Conservation (phyloP, 1,284 basidiomycete species). For the Ceratobasidium sp. region DNA sequence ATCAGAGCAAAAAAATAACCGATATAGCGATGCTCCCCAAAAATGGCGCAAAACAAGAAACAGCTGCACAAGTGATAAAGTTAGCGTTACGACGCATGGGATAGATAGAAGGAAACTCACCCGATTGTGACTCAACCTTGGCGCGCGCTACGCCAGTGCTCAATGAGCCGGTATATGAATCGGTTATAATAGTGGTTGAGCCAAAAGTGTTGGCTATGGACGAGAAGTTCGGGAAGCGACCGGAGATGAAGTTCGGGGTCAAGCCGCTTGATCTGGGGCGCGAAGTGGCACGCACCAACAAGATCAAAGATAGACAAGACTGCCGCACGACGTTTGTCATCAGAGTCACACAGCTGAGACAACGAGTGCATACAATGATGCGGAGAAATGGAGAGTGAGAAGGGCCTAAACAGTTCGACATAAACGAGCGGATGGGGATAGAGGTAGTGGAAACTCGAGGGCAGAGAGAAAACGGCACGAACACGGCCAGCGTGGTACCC, state of each 20-base stretch:
- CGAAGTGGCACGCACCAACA: conserved; percentile 8
- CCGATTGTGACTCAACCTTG: no score
- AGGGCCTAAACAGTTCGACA: neutral
- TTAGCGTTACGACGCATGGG: no score
- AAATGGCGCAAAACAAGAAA: no score
- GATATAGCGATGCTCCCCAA: no score
- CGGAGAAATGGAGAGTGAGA: neutral
- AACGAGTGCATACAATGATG: neutral
- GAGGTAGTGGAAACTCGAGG: neutral
- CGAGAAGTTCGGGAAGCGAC: no score
- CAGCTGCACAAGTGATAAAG: no score
- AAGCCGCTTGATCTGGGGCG: conserved; percentile 6
- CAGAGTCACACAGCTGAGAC: neutral
- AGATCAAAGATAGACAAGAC: neutral
- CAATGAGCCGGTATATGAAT: no score
- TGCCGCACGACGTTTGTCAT: neutral
- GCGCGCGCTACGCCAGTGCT: no score
- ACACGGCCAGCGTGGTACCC: conserved; percentile 27
- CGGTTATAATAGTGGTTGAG: no score
- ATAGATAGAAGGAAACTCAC: no score
- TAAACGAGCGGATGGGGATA: neutral
- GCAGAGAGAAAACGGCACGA: conserved; percentile 13
- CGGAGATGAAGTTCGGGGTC: neutral
- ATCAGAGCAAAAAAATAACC: no score
- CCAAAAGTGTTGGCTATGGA: no score